Conservation (phyloP, 140 eudicot species). For the Oenanthe javanica region DNA sequence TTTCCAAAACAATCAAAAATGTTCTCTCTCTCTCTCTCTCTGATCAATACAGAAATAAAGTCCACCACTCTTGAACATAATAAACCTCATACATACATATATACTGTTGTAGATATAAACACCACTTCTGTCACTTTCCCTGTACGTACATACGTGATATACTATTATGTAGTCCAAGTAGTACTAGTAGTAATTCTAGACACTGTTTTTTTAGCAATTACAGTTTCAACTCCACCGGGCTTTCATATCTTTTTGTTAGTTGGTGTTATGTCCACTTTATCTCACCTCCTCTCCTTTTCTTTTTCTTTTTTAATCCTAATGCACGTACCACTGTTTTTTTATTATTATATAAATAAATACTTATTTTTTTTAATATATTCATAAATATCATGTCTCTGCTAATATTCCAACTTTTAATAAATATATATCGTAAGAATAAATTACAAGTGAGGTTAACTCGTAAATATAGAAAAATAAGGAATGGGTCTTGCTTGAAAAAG, state of each 20-base stretch:
- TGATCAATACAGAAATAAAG: constrained; percentile 4
- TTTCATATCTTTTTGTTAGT: not conserved
- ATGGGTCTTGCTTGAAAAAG: not conserved
- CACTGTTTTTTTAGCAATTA: constrained; percentile 3
- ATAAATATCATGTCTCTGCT: no score
- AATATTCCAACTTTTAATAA: no score
- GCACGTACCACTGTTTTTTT: no score
- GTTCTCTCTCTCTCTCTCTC: not conserved
- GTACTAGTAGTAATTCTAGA: not conserved
- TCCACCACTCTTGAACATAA: not conserved
- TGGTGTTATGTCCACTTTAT: constrained; percentile 3
- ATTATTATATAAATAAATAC: not conserved
- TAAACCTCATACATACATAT: not conserved
- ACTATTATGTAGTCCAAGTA: not conserved
- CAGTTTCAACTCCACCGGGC: not conserved
- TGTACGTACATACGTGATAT: not conserved
- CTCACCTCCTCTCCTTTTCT: not conserved
- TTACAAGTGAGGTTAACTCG: not conserved
- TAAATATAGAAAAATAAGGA: not conserved
- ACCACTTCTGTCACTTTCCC: not conserved
- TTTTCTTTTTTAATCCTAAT: no score
- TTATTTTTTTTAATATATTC: no score
- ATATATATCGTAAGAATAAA: no score
- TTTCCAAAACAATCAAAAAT: not conserved
- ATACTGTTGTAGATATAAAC: not conserved